Percentiles rank a stretch among this genome's conserved stretches.
Conservation (phyloP, 1,284 basidiomycete species). For the Tilletia walkeri region DNA sequence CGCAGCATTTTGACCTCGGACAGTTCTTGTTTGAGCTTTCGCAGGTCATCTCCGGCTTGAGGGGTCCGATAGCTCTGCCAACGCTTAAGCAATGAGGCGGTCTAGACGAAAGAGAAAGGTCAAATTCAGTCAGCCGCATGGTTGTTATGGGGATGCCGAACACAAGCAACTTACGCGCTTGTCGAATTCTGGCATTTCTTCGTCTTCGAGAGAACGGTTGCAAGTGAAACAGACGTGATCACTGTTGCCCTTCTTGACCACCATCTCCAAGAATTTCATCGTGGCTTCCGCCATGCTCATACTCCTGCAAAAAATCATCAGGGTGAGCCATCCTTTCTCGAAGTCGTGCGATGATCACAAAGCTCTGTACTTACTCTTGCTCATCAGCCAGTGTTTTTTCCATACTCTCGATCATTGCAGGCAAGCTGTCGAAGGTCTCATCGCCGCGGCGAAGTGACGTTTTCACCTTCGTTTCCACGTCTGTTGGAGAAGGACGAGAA, state of each 20-base stretch:
- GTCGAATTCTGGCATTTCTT: slow-evolving; percentile 60
- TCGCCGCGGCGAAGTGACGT: slow-evolving; percentile 40
- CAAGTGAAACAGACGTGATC: slow-evolving; percentile 76
- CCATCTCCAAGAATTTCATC: slow-evolving; percentile 65
- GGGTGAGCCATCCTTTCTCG: no score
- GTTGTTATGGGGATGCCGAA: neutral
- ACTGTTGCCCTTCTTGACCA: slow-evolving; percentile 66
- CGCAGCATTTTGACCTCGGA: neutral
- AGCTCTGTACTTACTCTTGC: neutral
- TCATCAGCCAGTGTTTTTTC: neutral
- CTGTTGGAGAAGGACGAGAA: neutral
- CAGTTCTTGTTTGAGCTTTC: slow-evolving; percentile 2
- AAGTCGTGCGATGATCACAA: no score
- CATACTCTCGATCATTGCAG: slow-evolving; percentile 43
- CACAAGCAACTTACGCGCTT: neutral
- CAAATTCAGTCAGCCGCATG: neutral
- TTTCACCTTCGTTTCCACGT: neutral
- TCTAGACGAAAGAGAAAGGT: neutral
- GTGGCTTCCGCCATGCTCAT: slow-evolving; percentile 44
- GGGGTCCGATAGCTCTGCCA: neutral
- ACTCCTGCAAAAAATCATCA: slow-evolving; percentile 22
- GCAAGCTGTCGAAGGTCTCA: slow-evolving; percentile 58
- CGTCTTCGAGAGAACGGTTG: slow-evolving; percentile 67
- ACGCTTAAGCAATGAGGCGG: neutral
- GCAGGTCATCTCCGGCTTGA: neutral